Percentiles rank a stretch among this genome's conserved stretches.
Evolutionary conservation across 208 protist species (phyloP).

Genomic region (Acanthamoeba triangularis): DNA sequence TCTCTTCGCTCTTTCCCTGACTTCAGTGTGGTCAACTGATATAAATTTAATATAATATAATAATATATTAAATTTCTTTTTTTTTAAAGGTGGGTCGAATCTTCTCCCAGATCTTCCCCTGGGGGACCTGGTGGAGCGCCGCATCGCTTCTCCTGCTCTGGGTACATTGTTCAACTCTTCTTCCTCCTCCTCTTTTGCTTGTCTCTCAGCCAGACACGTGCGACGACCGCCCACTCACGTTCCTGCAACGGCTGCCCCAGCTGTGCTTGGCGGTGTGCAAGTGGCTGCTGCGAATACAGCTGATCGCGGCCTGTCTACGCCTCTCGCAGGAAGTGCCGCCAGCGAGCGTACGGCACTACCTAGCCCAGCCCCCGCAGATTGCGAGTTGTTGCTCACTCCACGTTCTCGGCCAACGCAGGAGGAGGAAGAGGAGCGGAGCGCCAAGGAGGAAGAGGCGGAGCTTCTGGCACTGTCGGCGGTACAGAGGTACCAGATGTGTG

Average conservation of each 20-base stretch:
- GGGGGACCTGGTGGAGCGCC: constrained; percentile 19
- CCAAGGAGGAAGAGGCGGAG: constrained; percentile 22
- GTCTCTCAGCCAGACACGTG: neutral
- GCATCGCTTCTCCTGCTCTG: constrained; percentile 25
- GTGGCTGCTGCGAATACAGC: constrained; percentile 49
- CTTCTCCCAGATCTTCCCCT: constrained; percentile 61
- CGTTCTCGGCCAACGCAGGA: neutral
- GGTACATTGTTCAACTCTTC: too few species aligned
- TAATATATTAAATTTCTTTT: neutral
- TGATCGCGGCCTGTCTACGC: constrained; percentile 21
- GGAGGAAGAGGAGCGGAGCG: neutral
- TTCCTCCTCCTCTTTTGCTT: too few species aligned
- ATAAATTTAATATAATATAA: too few species aligned
- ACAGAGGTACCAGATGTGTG: constrained; percentile 66
- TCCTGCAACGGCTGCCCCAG: too few species aligned
- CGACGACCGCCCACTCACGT: too few species aligned
- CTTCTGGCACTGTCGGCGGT: constrained; percentile 13
- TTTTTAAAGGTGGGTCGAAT: constrained; percentile 41
- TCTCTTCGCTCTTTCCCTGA: neutral
- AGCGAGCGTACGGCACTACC: neutral
- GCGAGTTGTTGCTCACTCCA: too few species aligned
- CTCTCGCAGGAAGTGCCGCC: neutral
- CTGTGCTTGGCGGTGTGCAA: constrained; percentile 56
- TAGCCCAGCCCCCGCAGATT: too few species aligned
- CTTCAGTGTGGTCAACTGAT: too few species aligned